phyloP scores from a whole-genome alignment of 306 rosid genomes.

The Fragaria ananassa region DNA sequence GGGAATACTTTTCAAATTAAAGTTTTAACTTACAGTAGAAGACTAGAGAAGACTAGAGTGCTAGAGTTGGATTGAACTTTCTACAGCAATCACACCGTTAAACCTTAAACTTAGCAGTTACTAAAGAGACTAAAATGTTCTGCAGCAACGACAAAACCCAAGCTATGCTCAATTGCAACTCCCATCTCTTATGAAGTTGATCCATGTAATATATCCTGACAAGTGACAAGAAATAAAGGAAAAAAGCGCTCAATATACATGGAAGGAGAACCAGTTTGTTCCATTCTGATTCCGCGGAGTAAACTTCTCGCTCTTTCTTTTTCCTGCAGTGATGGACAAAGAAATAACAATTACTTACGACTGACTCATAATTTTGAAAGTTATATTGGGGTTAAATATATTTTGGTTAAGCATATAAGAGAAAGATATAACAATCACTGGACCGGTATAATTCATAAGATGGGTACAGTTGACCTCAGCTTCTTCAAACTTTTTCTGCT shows the following conservation, averaged over 20 bases:
- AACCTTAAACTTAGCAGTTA: background rate
- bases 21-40: background rate
- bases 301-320: conserved; percentile 87
- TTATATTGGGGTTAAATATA: background rate
- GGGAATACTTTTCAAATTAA: background rate
- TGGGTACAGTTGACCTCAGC: conserved; percentile 93
- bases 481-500: conserved; percentile 66
- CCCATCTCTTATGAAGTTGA: background rate
- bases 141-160: too few species aligned
- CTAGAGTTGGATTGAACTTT: background rate
- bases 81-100: background rate
- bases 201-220: background rate
- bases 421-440: conserved; percentile 47
- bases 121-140: background rate
- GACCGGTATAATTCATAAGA: conserved; percentile 89
- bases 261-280: conserved; percentile 59
- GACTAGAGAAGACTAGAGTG: background rate
- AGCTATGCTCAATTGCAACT: background rate
- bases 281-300: conserved; percentile 76
- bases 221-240: conserved; percentile 36
- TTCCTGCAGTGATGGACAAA: conserved; percentile 53
- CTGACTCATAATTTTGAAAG: background rate
- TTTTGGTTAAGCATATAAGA: background rate
- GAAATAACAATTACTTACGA: background rate
- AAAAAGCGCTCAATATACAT: conserved; percentile 84